These are phyloP conservation scores for Athelia psychrophila DNA, from an alignment of 1,284 basidiomycete genomes.

Conservation along the genomic window DNA sequence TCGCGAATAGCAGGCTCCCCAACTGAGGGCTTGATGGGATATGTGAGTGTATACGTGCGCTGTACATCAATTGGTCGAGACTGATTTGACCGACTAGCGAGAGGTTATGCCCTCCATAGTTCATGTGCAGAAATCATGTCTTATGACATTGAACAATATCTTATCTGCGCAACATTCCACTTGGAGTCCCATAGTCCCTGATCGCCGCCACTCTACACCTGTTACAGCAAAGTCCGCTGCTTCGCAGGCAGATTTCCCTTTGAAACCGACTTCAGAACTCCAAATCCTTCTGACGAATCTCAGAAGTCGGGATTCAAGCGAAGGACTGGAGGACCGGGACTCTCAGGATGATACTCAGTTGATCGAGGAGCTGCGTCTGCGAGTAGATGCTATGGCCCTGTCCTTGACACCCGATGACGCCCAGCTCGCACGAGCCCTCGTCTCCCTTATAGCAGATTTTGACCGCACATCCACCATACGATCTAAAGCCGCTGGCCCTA, in stretches of 20 bases:
- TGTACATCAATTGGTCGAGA: background rate
- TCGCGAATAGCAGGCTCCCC: background rate
- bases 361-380: constrained; percentile 58
- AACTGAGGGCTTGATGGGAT: background rate
- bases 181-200: constrained; percentile 60
- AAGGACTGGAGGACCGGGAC: constrained; percentile 44
- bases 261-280: constrained; percentile 47
- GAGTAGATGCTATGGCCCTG: constrained; percentile 46
- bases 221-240: constrained; percentile 32
- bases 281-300: constrained; percentile 64
- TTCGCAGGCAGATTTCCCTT: constrained; percentile 21
- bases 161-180: constrained; percentile 44
- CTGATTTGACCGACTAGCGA: constrained; percentile 32
- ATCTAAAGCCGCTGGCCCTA: constrained; percentile 18
- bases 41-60: background rate
- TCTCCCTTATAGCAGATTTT: constrained; percentile 65
- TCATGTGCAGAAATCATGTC: constrained; percentile 66
- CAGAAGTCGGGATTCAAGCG: constrained; percentile 41
- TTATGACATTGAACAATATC: constrained; percentile 72
- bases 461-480: constrained; percentile 51
- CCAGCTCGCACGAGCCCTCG: constrained; percentile 59
- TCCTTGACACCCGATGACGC: constrained; percentile 49
- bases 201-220: constrained; percentile 65
- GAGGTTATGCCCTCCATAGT: constrained; percentile 68
- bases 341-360: constrained; percentile 45